A percentile compares a stretch with the other conserved stretches of the same genome.
Evolutionary conservation across 139 green algal species (phyloP).

Genomic region (Coccomyxa sp.): DNA sequence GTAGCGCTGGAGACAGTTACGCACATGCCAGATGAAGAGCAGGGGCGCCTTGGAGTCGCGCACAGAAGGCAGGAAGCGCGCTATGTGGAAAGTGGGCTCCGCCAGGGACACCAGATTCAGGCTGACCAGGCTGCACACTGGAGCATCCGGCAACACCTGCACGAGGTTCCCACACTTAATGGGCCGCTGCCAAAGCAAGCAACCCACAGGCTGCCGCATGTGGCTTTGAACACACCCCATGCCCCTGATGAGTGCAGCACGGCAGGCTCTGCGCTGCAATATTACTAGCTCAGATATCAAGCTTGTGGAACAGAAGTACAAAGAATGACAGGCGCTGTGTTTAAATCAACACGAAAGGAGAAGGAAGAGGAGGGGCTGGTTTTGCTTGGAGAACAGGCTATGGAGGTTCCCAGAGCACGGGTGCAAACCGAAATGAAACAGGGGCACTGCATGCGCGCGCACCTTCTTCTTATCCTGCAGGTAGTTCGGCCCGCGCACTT

Average conservation of each 20-base stretch:
- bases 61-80: slow-evolving; percentile 35
- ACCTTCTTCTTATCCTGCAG: slow-evolving; percentile 30
- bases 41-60: slow-evolving; percentile 16
- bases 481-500: slow-evolving; percentile 21
- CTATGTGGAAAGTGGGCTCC: slow-evolving; percentile 39
- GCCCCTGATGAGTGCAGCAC: too few species aligned
- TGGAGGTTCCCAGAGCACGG: not conserved
- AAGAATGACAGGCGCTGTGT: too few species aligned
- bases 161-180: not conserved
- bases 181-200: not conserved
- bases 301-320: too few species aligned
- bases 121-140: slow-evolving; percentile 29
- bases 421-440: not conserved
- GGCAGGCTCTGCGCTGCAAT: too few species aligned
- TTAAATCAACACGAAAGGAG: not conserved
- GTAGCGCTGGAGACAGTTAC: not conserved
- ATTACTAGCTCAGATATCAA: too few species aligned
- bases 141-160: slow-evolving; percentile 25
- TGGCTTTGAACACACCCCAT: not conserved
- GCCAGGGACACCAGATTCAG: slow-evolving; percentile 32
- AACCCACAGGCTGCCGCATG: not conserved
- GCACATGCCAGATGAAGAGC: slow-evolving; percentile 22
- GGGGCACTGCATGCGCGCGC: not conserved
- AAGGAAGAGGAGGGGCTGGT: not conserved
- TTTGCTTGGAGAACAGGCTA: not conserved